phyloP scores from a whole-genome alignment of 306 rosid species.

The Medicago lupulina region DNA sequence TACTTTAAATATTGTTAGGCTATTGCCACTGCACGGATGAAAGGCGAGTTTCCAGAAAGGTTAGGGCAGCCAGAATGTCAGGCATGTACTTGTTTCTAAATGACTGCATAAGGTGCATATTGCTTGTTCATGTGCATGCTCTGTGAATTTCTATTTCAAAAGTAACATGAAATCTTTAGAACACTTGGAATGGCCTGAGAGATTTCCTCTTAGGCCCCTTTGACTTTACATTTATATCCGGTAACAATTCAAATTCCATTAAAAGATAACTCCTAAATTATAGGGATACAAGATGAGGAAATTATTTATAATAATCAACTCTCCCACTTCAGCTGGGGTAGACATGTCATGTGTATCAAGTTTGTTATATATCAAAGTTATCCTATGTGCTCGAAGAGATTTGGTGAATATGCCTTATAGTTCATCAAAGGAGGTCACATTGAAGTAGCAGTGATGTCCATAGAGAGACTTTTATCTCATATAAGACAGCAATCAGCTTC shows the following conservation, averaged over 20 bases:
- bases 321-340: not conserved
- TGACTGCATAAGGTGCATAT: slow-evolving; percentile 44
- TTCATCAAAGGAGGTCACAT: slow-evolving; percentile 22
- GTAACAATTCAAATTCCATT: slow-evolving; percentile 14
- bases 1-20: slow-evolving; percentile 63
- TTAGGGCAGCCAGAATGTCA: slow-evolving; percentile 98
- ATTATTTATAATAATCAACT: slow-evolving; percentile 4
- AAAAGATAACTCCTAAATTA: slow-evolving; percentile 7
- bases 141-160: slow-evolving; percentile 23
- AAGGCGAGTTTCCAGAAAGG: slow-evolving; percentile 97
- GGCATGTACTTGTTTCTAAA: slow-evolving; percentile 72
- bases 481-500: not conserved
- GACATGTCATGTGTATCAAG: slow-evolving; percentile 1
- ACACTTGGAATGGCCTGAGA: slow-evolving; percentile 8
- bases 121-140: slow-evolving; percentile 48
- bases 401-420: slow-evolving; percentile 10
- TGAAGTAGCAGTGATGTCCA: slow-evolving; percentile 3
- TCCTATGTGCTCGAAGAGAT: slow-evolving; percentile 1
- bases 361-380: not conserved
- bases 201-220: slow-evolving; percentile 9
- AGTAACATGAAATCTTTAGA: slow-evolving; percentile 7
- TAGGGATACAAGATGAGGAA: slow-evolving; percentile 2
- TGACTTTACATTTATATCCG: not conserved
- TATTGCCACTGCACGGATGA: slow-evolving; percentile 97
- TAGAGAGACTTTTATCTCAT: not conserved